Evolutionary conservation across 2,329 filamentous ascomycete species (phyloP).

Genomic region (Diaporthe humulicola): DNA sequence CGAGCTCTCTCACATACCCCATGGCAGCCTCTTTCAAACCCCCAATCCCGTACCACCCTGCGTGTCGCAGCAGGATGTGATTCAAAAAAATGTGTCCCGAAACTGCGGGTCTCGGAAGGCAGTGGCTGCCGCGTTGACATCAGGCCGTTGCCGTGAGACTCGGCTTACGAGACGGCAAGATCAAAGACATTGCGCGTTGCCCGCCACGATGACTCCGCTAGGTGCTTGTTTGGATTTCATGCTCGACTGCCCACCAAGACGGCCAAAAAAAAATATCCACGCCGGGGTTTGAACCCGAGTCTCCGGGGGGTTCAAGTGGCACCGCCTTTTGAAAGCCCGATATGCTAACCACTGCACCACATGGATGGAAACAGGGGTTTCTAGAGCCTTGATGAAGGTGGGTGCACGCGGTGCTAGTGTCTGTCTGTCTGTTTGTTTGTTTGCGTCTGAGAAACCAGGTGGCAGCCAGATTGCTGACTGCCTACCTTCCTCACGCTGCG

Average conservation of each 20-base stretch:
- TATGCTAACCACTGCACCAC: constrained; percentile 31
- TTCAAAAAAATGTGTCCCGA: background rate
- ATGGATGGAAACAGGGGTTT: background rate
- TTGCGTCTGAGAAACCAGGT: background rate
- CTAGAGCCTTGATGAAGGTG: background rate
- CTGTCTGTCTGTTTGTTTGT: background rate
- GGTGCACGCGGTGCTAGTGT: background rate
- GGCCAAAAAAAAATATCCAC: constrained; percentile 3
- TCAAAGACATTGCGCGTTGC: background rate
- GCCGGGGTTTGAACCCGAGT: constrained; percentile 32
- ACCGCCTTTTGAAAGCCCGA: constrained; percentile 6
- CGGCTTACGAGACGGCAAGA: background rate
- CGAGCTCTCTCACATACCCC: background rate
- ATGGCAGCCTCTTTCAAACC: background rate
- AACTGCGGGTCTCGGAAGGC: background rate
- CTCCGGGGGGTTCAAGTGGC: background rate
- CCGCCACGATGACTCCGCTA: too few relatives aligned
- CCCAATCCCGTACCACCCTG: background rate
- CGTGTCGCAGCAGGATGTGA: background rate
- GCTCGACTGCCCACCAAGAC: background rate
- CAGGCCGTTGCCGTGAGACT: background rate
- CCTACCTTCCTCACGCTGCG: background rate
- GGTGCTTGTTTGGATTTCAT: background rate
- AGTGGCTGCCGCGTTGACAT: background rate
- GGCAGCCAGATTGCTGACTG: background rate